Percentiles rank a stretch among this genome's conserved stretches.
These are phyloP conservation scores for Meyerozyma elateridarum DNA, from an alignment of 1,139 yeast genomes.

Conservation along the genomic window DNA sequence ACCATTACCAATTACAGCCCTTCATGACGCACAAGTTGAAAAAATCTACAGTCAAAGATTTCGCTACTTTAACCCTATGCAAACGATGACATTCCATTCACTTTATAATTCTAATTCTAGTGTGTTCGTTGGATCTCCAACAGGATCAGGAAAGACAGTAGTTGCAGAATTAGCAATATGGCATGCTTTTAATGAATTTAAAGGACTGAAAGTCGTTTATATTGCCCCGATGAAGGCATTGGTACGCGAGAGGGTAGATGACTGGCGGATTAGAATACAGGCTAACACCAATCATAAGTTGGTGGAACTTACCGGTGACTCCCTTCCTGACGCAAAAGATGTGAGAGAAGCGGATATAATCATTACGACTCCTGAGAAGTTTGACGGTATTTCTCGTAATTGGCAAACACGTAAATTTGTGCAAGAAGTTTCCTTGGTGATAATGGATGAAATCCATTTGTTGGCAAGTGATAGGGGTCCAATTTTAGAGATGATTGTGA, in stretches of 20 bases:
- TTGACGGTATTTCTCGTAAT: constrained; percentile 97
- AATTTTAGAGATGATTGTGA: constrained; percentile 95
- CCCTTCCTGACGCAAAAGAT: constrained; percentile 82
- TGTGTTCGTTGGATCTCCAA: constrained; percentile 94
- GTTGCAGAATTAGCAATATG: constrained; percentile 97
- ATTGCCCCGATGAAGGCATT: constrained; percentile 99
- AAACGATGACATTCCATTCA: constrained; percentile 92
- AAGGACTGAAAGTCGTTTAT: constrained; percentile 82
- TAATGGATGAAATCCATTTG: constrained; percentile 97
- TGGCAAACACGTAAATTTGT: constrained; percentile 96
- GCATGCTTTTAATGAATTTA: constrained; percentile 83
- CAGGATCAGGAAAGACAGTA: constrained; percentile 97
- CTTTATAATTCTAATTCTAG: constrained; percentile 74
- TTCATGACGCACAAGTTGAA: constrained; percentile 67
- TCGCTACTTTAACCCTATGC: constrained; percentile 95
- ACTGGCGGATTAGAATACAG: constrained; percentile 72
- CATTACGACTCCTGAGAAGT: constrained; percentile 96
- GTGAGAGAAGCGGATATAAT: constrained; percentile 89
- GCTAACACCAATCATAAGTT: constrained; percentile 59
- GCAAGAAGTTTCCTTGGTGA: constrained; percentile 82
- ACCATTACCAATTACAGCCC: constrained; percentile 81
- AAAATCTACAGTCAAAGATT: constrained; percentile 62
- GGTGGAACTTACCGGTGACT: constrained; percentile 96
- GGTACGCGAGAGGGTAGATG: constrained; percentile 94
- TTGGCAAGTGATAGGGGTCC: constrained; percentile 98